Evolutionary conservation across 352 stramenopile genomes (phyloP).

Genomic region (Pythium scleroteichum): DNA sequence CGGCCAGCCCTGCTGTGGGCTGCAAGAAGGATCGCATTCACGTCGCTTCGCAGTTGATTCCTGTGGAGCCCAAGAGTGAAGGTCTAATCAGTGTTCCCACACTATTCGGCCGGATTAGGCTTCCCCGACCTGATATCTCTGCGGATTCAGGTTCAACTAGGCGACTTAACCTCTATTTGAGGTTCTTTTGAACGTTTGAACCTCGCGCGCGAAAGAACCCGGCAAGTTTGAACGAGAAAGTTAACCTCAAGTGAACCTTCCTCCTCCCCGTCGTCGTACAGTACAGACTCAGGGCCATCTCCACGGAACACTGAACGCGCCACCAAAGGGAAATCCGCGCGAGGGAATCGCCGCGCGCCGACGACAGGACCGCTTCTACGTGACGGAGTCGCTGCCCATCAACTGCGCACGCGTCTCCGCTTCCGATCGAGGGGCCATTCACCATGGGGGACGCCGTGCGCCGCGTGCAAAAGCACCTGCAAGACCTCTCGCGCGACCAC

Average conservation of each 20-base stretch:
- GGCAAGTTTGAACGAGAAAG: background rate
- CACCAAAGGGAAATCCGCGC: constrained; percentile 11
- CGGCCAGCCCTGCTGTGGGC: too few species aligned
- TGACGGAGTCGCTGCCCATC: constrained; percentile 1
- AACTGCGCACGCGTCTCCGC: background rate
- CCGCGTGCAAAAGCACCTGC: constrained; percentile 57
- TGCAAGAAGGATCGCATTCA: too few species aligned
- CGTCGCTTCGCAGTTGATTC: too few species aligned
- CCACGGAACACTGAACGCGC: background rate
- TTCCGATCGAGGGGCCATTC: background rate
- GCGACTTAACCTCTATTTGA: constrained; percentile 7
- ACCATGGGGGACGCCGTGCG: constrained; percentile 71
- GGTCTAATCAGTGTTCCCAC: constrained; percentile 8
- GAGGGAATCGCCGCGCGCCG: constrained; percentile 12
- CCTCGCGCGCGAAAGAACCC: constrained; percentile 9
- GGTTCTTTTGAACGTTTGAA: constrained; percentile 27
- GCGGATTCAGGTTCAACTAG: constrained; percentile 22
- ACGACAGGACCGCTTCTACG: background rate
- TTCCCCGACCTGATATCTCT: constrained; percentile 20
- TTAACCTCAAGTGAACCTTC: constrained; percentile 24
- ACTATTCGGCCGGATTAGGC: background rate
- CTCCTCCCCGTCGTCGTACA: too few species aligned
- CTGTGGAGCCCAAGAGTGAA: constrained; percentile 11
- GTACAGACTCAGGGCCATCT: too few species aligned
- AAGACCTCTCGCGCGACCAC: constrained; percentile 53